Evolutionary conservation across 139 green algal species (phyloP), one percentile per base, ranked within the genome.

Genomic region (Coelastrella sp.): DNA sequence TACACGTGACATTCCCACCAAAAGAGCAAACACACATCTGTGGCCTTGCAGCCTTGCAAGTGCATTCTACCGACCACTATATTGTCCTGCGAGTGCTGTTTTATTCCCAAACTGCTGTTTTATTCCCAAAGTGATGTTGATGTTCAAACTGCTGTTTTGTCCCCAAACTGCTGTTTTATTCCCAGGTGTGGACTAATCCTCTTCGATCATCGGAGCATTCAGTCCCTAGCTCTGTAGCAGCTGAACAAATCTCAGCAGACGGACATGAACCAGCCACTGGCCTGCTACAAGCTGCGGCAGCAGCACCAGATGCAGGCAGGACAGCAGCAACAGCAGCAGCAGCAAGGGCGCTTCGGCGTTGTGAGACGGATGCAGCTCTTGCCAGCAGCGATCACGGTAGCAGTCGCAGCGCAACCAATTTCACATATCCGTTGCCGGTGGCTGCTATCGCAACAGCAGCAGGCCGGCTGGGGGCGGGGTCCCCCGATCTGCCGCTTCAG

Each of bases 101-200:
- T 49, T 49, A 49, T 49, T 49, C 35, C 35, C 35, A 49, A 49
- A 49, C 35, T 49, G 35, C 35, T 70, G 68, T 76, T 76, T 25
- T n/a, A 76, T 19, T 35, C 22, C 0, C 57, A 90, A n/a, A n/a
- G n/a, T n/a, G n/a, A n/a, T n/a, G n/a, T n/a, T n/a, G n/a, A n/a
- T n/a, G n/a, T n/a, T n/a, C n/a, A 49, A 49, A 49, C 35, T 49
- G 35, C 35, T 49, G 35, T 49, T 49, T 49, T 49, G 3, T 49
- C 3, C 35, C 35, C 35, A 49, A 49, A 49, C 35, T 49, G 35
- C 35, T 70, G 68, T 76, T 76, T 25, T n/a, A 76, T 19, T 35
- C 22, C 0, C 57, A 90, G 85, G 7, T 90, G 8, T 90, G 85
- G 85, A 84, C 85, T 22, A 84, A 84, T 72, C 85, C 85, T 17